Evolutionary conservation across 306 rosid genomes (phyloP).

Genomic region (Medicago arabica): DNA sequence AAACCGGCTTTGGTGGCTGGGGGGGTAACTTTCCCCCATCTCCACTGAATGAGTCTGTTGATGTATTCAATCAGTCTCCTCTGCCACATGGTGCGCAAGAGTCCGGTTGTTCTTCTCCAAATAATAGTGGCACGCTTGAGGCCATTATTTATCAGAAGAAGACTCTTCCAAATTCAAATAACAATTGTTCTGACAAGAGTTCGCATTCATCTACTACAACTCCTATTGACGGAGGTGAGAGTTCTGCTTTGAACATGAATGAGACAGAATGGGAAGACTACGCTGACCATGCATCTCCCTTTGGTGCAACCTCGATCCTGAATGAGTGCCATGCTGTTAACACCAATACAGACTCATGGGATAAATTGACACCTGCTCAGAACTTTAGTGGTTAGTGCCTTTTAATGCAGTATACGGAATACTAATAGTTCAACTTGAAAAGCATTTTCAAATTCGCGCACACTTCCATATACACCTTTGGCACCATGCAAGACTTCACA

Average conservation of each 20-base stretch:
- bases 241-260: slow-evolving; percentile 59
- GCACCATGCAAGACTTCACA: neutral
- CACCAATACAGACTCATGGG: slow-evolving; percentile 65
- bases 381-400: slow-evolving; percentile 65
- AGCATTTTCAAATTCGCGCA: neutral
- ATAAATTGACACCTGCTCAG: slow-evolving; percentile 52
- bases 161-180: slow-evolving; percentile 56
- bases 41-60: slow-evolving; percentile 68
- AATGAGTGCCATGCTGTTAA: slow-evolving; percentile 64
- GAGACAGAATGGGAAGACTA: slow-evolving; percentile 74
- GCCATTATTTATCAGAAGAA: slow-evolving; percentile 68
- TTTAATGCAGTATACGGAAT: slow-evolving; percentile 23
- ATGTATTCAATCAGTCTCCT: slow-evolving; percentile 70
- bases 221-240: slow-evolving; percentile 61
- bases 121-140: slow-evolving; percentile 76
- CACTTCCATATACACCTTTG: slow-evolving; percentile 6
- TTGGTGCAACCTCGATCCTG: slow-evolving; percentile 67
- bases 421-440: slow-evolving; percentile 14
- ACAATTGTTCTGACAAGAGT: slow-evolving; percentile 66
- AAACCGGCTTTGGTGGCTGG: slow-evolving; percentile 79
- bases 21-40: slow-evolving; percentile 70
- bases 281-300: slow-evolving; percentile 65
- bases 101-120: slow-evolving; percentile 66
- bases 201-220: slow-evolving; percentile 71
- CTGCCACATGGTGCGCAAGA: slow-evolving; percentile 54